Percentiles rank a stretch among this genome's conserved stretches.
Evolutionary conservation across 441 rosid species (phyloP).

Genomic region (Breynia disticha): DNA sequence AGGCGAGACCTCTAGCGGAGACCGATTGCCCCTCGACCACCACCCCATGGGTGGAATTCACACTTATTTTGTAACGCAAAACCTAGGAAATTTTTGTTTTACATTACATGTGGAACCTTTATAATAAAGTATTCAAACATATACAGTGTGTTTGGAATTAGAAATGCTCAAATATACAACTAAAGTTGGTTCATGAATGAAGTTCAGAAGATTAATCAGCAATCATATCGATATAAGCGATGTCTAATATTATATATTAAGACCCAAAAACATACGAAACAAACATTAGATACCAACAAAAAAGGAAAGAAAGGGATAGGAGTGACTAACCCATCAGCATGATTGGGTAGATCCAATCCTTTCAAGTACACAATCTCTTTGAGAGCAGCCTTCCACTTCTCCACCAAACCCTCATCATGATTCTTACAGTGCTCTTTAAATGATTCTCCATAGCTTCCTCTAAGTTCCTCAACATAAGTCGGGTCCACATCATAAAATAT

Average conservation of each 20-base stretch:
- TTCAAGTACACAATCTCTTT: neutral
- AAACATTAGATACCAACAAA: neutral
- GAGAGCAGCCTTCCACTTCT: neutral
- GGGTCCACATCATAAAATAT: neutral
- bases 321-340: neutral
- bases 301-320: neutral
- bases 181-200: no score
- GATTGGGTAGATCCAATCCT: neutral
- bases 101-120: no score
- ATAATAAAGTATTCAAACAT: no score
- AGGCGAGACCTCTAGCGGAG: no score
- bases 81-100: no score
- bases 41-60: no score
- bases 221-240: no score
- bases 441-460: neutral
- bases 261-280: neutral
- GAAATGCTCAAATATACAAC: no score
- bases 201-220: no score
- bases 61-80: no score
- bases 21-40: no score
- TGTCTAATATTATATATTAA: neutral
- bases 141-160: no score
- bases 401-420: neutral
- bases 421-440: neutral
- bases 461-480: neutral